Base-by-base conservation (phyloP, 225 moss, liverwort and hornwort genomes). In the Marchantia polymorpha region DNA sequence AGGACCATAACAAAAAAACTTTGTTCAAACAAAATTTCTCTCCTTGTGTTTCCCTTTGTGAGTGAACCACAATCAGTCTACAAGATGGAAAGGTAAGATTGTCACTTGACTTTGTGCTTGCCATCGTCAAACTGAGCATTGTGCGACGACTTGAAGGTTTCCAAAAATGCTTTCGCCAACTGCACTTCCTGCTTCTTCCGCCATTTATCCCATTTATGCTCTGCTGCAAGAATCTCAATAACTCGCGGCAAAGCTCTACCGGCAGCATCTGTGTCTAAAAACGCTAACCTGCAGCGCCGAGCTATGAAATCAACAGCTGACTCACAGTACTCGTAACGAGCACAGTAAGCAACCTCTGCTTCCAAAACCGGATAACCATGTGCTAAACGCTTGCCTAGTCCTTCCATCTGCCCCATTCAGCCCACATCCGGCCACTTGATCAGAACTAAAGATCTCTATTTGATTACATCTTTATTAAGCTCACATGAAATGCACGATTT, bases 331-430 rank as follows among this genome's bases (percentile, higher is more conserved):
- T 99, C 99, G 68, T 95, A 78, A n/a, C 99, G 91, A 10, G 99
- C 99, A 64, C 95, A 95, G 83, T 99, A 99, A 0, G 99, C 99
- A 53, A 99, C 99, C 80, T 99, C 99, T 10, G 99, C 99, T 85
- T 99, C 99, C 88, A 99, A 87, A 73, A 88, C 91, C 4, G 95
- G 95, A 75, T 99, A 99, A 10, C 95, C 93, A 84, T 99, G 99
- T 66, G 99, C 99, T 59, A 99, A 89, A 66, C 92, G 90, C 85
- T 99, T 99, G 66, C 99, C 99, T 67, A 99, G 76, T 14, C 90
- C 95, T 75, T 99, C 99, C 3, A 76, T 80, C 84, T 97, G 93
- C 78, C 77, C 78, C 76, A 75, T 39, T 39, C 70, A 67, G 65
- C 30, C 47, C 77, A 84, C 53, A 81, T 23, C 53, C 17, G 78